Evolutionary conservation across 2,329 filamentous ascomycete species (phyloP).

Genomic region (Volutella citrinella): DNA sequence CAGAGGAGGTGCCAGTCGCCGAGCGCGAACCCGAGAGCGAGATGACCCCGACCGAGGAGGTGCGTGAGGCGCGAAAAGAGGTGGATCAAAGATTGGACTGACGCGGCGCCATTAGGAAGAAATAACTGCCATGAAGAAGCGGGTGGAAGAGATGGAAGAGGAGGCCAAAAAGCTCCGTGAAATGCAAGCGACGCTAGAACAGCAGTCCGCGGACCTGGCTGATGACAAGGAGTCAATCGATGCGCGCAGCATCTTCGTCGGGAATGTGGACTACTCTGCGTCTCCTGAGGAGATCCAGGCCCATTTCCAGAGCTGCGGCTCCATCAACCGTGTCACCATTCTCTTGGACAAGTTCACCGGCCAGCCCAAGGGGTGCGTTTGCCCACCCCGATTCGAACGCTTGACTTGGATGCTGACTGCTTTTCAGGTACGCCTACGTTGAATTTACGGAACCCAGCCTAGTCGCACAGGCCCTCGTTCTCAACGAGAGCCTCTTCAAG

Average conservation of each 20-base stretch:
- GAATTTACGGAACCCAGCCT: conserved; percentile 94
- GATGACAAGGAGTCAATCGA: conserved; percentile 97
- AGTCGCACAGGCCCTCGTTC: conserved; percentile 86
- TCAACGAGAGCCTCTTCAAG: conserved; percentile 96
- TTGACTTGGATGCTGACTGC: conserved; percentile 18
- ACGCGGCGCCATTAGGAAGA: conserved; percentile 57
- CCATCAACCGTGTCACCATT: conserved; percentile 97
- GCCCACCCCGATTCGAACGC: not conserved
- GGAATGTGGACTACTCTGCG: conserved; percentile 96
- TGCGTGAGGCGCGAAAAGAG: conserved; percentile 32
- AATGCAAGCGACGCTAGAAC: conserved; percentile 83
- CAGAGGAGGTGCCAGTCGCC: conserved; percentile 27
- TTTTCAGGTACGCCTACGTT: conserved; percentile 88
- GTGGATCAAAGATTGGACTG: conserved; percentile 28
- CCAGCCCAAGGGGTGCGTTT: conserved; percentile 91
- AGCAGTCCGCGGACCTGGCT: conserved; percentile 75
- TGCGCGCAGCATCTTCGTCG: conserved; percentile 93
- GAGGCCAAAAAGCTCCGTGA: conserved; percentile 82
- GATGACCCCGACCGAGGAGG: conserved; percentile 33
- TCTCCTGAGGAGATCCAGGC: conserved; percentile 95
- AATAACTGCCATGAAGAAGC: conserved; percentile 82
- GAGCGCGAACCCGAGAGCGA: conserved; percentile 30
- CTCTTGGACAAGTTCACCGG: conserved; percentile 97
- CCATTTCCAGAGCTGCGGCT: conserved; percentile 95
- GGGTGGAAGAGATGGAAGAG: conserved; percentile 87